These are phyloP conservation scores for Piper betle DNA, from an alignment of 164 flowering plant genomes.

Conservation along the genomic window DNA sequence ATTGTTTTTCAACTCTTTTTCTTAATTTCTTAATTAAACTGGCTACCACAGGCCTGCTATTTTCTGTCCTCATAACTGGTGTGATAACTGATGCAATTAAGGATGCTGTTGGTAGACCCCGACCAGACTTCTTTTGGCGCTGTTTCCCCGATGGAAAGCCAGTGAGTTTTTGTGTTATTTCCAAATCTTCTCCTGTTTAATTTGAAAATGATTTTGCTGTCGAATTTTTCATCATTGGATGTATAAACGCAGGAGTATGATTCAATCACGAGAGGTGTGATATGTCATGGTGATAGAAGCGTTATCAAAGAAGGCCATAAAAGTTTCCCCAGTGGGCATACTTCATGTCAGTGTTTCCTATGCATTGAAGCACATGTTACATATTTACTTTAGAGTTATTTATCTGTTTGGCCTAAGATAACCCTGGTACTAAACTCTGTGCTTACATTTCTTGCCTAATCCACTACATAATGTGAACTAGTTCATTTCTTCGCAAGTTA, in stretches of 20 bases:
- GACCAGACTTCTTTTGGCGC: constrained; percentile 83
- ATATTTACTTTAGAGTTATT: too few species aligned
- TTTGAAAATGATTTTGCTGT: background rate
- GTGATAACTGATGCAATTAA: constrained; percentile 58
- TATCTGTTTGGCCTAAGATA: too few species aligned
- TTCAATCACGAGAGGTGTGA: constrained; percentile 29
- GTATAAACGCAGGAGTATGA: constrained; percentile 1
- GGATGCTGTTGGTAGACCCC: constrained; percentile 67
- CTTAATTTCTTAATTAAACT: background rate
- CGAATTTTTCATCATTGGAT: background rate
- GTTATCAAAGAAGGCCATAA: constrained; percentile 86
- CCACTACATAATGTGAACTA: background rate
- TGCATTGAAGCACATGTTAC: background rate
- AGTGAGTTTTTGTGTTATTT: constrained; percentile 27
- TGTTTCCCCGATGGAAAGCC: constrained; percentile 78
- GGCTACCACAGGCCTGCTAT: constrained; percentile 32
- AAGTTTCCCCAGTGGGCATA: constrained; percentile 92
- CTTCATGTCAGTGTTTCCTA: constrained; percentile 58
- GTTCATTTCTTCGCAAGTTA: background rate
- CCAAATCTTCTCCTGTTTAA: background rate
- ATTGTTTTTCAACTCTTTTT: background rate
- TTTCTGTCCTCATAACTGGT: constrained; percentile 38
- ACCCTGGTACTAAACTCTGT: too few species aligned
- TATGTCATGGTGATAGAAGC: constrained; percentile 48
- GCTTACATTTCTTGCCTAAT: too few species aligned